phyloP scores from a whole-genome alignment of 768 basidiomycete genomes.

The Suillus subalutaceus region DNA sequence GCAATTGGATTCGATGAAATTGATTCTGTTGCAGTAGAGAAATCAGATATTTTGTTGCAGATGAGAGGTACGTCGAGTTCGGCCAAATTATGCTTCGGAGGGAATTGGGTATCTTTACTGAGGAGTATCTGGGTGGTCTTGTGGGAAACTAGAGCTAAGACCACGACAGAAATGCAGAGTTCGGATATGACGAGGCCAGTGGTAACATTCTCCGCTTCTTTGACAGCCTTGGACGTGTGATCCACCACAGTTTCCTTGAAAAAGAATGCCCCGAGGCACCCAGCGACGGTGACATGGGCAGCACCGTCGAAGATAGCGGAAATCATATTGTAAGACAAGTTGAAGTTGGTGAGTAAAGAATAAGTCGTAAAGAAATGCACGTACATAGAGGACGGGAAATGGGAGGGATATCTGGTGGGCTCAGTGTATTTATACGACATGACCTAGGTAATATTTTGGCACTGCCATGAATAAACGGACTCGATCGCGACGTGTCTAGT shows the following conservation, averaged over 20 bases:
- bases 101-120: not conserved
- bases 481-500: not conserved
- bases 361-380: not conserved
- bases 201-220: not conserved
- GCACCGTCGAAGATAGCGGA: not conserved
- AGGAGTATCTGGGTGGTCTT: not conserved
- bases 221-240: not conserved
- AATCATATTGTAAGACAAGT: not conserved
- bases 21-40: not conserved
- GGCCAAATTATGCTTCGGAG: not conserved
- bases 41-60: not conserved
- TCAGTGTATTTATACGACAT: not conserved
- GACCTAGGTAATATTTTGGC: too few relatives aligned
- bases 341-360: not conserved
- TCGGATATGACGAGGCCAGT: not conserved
- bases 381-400: not conserved
- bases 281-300: not conserved
- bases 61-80: not conserved
- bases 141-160: not conserved
- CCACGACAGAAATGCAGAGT: not conserved
- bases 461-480: not conserved
- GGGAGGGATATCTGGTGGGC: not conserved
- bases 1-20: not conserved
- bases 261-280: not conserved
- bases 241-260: not conserved